Base-by-base conservation (phyloP, 2,329 filamentous ascomycete species). In the Penicillium thymicola region DNA sequence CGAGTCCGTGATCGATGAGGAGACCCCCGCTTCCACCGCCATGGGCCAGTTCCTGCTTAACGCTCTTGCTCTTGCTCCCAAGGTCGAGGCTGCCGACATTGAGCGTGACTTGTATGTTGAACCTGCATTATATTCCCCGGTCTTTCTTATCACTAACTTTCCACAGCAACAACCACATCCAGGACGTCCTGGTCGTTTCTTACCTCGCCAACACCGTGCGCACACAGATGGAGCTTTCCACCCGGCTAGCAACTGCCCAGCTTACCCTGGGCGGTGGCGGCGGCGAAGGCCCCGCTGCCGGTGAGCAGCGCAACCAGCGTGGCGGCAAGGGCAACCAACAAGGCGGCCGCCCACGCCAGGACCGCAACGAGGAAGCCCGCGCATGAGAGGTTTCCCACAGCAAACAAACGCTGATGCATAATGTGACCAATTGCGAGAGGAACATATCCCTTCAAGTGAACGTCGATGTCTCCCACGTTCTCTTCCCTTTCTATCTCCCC, bases 141-240 rank as follows among this genome's bases (percentile, higher is more conserved):
- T 28, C 28, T 36, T 23, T 34, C 16, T 53, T 32, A n/a, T 54
- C 69, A 57, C 72, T 76, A 72, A 74, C 72, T 43, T 47, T 25
- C 47, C 36, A 38, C 71, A 85, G 83, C 85, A 99, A 99, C 86
- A 96, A 96, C 82, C 94, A 99, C 81, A 92, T 99, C 77, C 94
- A 99, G 81, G 94, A 99, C 76, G 92, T 99, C 59, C 87, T 99
- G 65, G 92, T 97, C 76, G 92, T 99, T 69, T 96, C 92, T 66
- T 99, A 99, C 81, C 85, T 99, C 64, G 92, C 94, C 75, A 99
- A 97, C 83, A 97, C 92, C 65, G 96, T 97, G 79, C 91, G 93
- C 76, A 97, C 93, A 67, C 94, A 99, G 81, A 97, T 99, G 80
- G 94, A 97, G 72, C 86, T 99, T 58, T 96, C 92, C 64, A 96